Percentiles rank a stretch among this genome's conserved stretches.
Evolutionary conservation across 441 rosid genomes (phyloP).

Genomic region (Populus tomentosa): DNA sequence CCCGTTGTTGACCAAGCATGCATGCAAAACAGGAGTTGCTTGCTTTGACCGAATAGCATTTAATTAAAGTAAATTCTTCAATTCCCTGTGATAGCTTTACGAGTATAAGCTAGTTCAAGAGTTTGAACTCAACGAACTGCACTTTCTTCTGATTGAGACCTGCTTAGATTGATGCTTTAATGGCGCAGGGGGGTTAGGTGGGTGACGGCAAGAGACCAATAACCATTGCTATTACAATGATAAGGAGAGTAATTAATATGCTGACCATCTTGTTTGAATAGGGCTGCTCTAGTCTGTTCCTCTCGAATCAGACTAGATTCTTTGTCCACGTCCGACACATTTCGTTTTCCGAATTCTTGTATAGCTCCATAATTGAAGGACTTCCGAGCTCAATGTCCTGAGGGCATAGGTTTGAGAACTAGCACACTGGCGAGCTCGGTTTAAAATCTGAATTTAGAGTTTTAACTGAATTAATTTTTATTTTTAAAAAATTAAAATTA

Average conservation of each 20-base stretch:
- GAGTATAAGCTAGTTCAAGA: background rate
- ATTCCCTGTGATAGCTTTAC: background rate
- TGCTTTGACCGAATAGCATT: background rate
- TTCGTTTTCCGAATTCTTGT: background rate
- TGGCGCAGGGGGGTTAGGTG: background rate
- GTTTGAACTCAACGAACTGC: background rate
- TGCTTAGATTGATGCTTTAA: background rate
- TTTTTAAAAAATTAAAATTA: no score
- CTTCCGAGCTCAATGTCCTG: no score
- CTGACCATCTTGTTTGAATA: background rate
- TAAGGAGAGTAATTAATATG: background rate
- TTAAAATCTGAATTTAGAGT: no score
- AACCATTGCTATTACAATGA: background rate
- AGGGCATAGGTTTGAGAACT: no score
- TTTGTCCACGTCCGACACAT: background rate
- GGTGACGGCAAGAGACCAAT: constrained; percentile 4
- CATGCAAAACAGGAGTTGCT: background rate
- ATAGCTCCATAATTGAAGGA: background rate
- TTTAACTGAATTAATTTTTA: no score
- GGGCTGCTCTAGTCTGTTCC: background rate
- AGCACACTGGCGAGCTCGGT: no score
- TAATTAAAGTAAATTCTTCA: background rate
- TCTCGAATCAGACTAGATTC: background rate
- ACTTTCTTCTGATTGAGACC: background rate
- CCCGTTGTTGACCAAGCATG: background rate